Evolutionary conservation across 257 asterid species (phyloP).

Genomic region (Fraxinus americana): DNA sequence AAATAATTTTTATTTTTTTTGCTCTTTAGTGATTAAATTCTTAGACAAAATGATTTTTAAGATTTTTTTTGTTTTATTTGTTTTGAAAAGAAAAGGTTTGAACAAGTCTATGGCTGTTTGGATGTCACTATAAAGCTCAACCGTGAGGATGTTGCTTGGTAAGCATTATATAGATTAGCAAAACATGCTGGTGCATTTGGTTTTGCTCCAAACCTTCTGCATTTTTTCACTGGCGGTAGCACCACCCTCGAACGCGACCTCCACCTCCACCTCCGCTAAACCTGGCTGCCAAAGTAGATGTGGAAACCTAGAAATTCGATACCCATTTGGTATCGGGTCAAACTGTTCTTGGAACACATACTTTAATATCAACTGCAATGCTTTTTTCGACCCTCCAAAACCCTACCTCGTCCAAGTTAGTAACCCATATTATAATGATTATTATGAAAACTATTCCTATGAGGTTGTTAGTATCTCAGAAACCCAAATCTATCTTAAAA

Average conservation of each 20-base stretch:
- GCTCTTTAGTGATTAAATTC: too few species aligned
- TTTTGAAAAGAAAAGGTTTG: too few species aligned
- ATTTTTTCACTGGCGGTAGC: background rate
- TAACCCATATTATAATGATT: too few species aligned
- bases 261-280: background rate
- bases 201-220: background rate
- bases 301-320: constrained; percentile 7
- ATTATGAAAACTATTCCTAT: too few species aligned
- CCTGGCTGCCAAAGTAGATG: constrained; percentile 2
- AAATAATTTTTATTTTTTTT: too few species aligned
- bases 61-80: too few species aligned
- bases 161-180: background rate
- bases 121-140: too few species aligned
- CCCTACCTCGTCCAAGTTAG: constrained; percentile 6
- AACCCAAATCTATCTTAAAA: background rate
- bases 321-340: constrained; percentile 16
- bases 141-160: background rate
- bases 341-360: background rate
- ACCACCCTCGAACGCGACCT: background rate
- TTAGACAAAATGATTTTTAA: too few species aligned
- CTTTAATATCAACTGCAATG: background rate
- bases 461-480: background rate
- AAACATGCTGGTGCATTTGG: background rate
- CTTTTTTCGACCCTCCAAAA: background rate
- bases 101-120: too few species aligned